A percentile compares a stretch with the other conserved stretches of the same genome.
Evolutionary conservation across 768 basidiomycete genomes (phyloP).

Genomic region (Sporobolomyces roseus): DNA sequence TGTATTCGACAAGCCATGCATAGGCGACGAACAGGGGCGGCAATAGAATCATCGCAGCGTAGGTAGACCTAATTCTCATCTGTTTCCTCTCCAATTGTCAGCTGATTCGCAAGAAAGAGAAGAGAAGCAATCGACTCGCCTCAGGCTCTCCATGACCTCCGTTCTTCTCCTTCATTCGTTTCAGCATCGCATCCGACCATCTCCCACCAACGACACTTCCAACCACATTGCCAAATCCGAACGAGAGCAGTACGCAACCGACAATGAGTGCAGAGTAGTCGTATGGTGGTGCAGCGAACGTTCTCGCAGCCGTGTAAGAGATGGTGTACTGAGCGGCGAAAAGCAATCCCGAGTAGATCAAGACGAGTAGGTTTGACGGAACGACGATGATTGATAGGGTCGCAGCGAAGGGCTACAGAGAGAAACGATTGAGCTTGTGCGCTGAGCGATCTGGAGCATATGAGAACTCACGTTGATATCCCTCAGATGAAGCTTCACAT

Average conservation of each 20-base stretch:
- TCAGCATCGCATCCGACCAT: slow-evolving; percentile 58
- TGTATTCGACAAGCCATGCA: slow-evolving; percentile 68
- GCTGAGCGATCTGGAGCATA: not conserved
- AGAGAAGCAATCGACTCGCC: no score
- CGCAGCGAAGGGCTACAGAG: slow-evolving; percentile 21
- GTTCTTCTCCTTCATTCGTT: slow-evolving; percentile 52
- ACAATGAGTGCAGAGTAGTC: slow-evolving; percentile 65
- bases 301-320: slow-evolving; percentile 69
- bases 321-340: slow-evolving; percentile 70
- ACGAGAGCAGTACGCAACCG: slow-evolving; percentile 50
- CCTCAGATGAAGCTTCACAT: slow-evolving; percentile 34
- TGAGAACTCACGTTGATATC: slow-evolving; percentile 55
- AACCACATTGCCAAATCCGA: slow-evolving; percentile 42
- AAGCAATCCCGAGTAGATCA: slow-evolving; percentile 56
- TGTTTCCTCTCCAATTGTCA: no score
- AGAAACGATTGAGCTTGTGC: not conserved
- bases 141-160: slow-evolving; percentile 61
- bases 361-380: slow-evolving; percentile 29
- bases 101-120: no score
- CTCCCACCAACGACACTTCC: slow-evolving; percentile 61
- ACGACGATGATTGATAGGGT: slow-evolving; percentile 19
- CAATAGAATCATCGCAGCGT: slow-evolving; percentile 56
- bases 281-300: slow-evolving; percentile 60
- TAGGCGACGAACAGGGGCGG: slow-evolving; percentile 65
- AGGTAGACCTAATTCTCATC: slow-evolving; percentile 24